Evolutionary conservation across 1,284 basidiomycete genomes (phyloP), one percentile per base, ranked within the genome.

Genomic region (Papiliotrema nemorosa): DNA sequence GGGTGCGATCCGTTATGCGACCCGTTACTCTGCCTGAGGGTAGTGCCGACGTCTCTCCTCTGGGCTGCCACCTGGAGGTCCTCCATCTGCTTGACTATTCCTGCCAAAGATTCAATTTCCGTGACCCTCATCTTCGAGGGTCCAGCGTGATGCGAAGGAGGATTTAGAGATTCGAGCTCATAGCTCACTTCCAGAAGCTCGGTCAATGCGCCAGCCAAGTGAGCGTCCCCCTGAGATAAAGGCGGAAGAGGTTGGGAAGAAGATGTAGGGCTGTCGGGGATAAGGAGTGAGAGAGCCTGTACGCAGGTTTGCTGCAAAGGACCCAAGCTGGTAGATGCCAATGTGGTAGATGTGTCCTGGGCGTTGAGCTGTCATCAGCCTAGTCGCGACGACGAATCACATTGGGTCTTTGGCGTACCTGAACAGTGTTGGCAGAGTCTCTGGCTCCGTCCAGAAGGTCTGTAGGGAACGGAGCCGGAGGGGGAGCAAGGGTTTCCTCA

Each of bases 161-260:
- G 59, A 16, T 60, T 49, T 16, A 68, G 54, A 2, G 60, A 53
- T 44, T 69, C 70, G 24, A 72, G 58, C 50, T 70, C 64, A 47
- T 70, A 66, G 1, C 63, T 57, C 2, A 63, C 65, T 31, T 72
- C 68, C 5, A 72, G 57, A 0, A 72, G 57, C 24, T 69, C 67
- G 18, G 55, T 62, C 20, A 72, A 44, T 1, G 62, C 62, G 1
- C 46, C 38, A 0, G 65, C 62, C 10, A 70, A 61, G 26, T 59
- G 60, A 3, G 49, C 37, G 43, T 64, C 58, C 7, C 37, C 22
- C 3, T 47, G 39, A 1, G 44, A 41, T 5, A 50, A 31, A n/a
- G 16, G 21, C 16, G 29, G 34, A 29, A 38, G 45, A 9, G 35
- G 18, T n/a, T 22, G 27, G 25, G 22, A 48, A 10, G 44, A 4